A percentile compares a stretch with the other conserved stretches of the same genome.
These are phyloP conservation scores for Fusarium illudens DNA, from an alignment of 2,329 filamentous ascomycete genomes.

Conservation along the genomic window DNA sequence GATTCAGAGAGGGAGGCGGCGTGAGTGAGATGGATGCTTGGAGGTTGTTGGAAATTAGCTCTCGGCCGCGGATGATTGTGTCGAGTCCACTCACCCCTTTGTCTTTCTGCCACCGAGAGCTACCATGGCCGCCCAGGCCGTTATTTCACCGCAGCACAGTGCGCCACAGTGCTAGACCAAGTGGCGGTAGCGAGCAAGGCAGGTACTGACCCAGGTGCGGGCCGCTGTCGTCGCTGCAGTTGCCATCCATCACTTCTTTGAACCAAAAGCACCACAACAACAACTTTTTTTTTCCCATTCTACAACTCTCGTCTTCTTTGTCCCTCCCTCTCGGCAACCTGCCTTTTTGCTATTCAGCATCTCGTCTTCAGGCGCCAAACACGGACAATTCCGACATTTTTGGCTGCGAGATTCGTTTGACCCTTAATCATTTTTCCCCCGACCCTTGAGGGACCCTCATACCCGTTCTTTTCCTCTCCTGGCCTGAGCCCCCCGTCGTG, in stretches of 20 bases:
- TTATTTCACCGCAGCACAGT: constrained; percentile 14
- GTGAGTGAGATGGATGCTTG: neutral
- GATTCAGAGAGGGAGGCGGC: constrained; percentile 5
- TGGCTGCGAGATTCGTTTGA: constrained; percentile 36
- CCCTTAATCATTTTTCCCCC: constrained; percentile 12
- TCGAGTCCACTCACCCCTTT: neutral
- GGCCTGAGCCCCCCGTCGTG: constrained; percentile 28
- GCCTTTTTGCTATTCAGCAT: constrained; percentile 18
- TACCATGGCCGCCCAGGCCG: neutral
- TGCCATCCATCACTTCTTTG: constrained; percentile 5
- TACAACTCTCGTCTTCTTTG: constrained; percentile 3
- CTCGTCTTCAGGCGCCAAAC: constrained; percentile 20
- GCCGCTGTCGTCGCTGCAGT: constrained; percentile 6
- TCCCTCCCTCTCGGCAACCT: constrained; percentile 20
- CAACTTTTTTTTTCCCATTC: constrained; percentile 2
- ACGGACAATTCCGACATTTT: constrained; percentile 22
- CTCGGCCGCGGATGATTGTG: neutral
- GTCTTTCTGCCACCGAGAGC: neutral
- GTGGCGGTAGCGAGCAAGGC: constrained; percentile 26
- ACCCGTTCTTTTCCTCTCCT: constrained; percentile 41
- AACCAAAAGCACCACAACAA: constrained; percentile 16
- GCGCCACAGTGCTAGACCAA: constrained; percentile 9
- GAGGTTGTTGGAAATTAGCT: neutral
- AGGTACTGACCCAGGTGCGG: constrained; percentile 18
- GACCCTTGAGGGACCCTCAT: constrained; percentile 23